Base-by-base conservation (phyloP, 306 rosid genomes). In the Cucumis hystrix region DNA sequence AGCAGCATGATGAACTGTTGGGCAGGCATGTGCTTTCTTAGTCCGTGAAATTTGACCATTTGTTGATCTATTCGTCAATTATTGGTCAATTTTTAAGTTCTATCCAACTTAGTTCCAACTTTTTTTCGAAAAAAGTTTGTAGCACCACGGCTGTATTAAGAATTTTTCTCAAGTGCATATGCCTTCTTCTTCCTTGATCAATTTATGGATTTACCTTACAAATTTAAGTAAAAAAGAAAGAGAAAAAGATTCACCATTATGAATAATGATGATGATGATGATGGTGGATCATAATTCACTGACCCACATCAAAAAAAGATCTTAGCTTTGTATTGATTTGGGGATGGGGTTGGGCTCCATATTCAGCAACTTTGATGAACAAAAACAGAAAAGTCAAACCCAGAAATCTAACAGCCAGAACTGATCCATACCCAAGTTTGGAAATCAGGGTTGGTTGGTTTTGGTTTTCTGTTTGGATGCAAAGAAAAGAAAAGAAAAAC, bases 41-140 rank as follows among this genome's bases (percentile, higher is more conserved):
- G 59, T 71, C 76, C 76, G 59, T 71, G 76, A 71, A 28, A 14
- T 45, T 49, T 71, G 76, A 71, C 76, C 76, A 71, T 33, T 47
- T 4, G 41, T 40, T 71, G 23, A 71, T 49, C 59, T 25, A 41
- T 49, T 25, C 37, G 6, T 12, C 76, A 68, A 68, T 68, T 68
- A 68, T 71, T 71, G 76, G 76, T 25, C 76, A 23, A 71, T 25
- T 71, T 70, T 7, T 52, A 1, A 41, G n/a, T 5, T 20, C 74
- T 8, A 0, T 39, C 30, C 75, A 45, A 45, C 57, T 70, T 45
- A 20, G 49, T 43, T 8, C 49, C 10, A 43, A 41, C 30, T 28
- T 28, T 41, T 41, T 41, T 41, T 43, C 49, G 49, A 9, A 43
- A 43, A 4, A 43, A 43, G 9, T 5, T 39, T 39, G 6, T 39